Conservation (phyloP, 495 filamentous ascomycete genomes). For the Aspergillus nanangensis region DNA sequence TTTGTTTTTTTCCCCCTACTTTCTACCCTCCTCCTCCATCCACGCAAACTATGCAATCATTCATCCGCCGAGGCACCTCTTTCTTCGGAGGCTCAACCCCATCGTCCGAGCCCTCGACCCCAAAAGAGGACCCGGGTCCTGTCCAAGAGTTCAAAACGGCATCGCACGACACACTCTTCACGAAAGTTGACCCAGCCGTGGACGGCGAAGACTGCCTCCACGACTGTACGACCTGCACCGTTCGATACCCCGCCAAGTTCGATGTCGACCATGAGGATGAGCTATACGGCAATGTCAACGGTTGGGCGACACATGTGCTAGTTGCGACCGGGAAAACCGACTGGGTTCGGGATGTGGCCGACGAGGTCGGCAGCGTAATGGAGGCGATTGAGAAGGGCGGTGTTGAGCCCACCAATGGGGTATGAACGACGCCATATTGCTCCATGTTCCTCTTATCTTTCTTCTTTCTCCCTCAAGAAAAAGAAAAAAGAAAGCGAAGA, state of each 20-base stretch:
- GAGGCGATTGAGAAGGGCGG: conserved; percentile 69
- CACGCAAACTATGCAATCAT: conserved; percentile 27
- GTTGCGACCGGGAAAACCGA: conserved; percentile 94
- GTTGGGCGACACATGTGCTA: conserved; percentile 83
- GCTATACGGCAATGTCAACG: conserved; percentile 83
- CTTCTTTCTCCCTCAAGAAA: neutral
- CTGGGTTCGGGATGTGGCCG: conserved; percentile 85
- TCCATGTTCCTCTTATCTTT: neutral
- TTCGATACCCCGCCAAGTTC: conserved; percentile 71
- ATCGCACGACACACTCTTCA: conserved; percentile 34
- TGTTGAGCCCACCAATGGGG: conserved; percentile 68
- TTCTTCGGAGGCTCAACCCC: too few species aligned
- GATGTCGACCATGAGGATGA: conserved; percentile 71
- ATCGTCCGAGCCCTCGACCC: conserved; percentile 24
- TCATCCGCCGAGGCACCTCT: conserved; percentile 34
- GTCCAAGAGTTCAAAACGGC: conserved; percentile 33
- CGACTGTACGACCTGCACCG: conserved; percentile 81
- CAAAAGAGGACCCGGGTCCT: conserved; percentile 14
- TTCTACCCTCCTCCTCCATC: neutral
- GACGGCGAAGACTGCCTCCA: conserved; percentile 88
- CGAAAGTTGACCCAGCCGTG: conserved; percentile 57
- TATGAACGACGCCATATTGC: too few species aligned
- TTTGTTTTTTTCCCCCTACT: neutral
- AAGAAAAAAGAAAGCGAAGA: neutral
- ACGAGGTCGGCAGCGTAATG: conserved; percentile 94